Evolutionary conservation across 306 rosid genomes (phyloP).

Genomic region (Pterocarpus santalinus): DNA sequence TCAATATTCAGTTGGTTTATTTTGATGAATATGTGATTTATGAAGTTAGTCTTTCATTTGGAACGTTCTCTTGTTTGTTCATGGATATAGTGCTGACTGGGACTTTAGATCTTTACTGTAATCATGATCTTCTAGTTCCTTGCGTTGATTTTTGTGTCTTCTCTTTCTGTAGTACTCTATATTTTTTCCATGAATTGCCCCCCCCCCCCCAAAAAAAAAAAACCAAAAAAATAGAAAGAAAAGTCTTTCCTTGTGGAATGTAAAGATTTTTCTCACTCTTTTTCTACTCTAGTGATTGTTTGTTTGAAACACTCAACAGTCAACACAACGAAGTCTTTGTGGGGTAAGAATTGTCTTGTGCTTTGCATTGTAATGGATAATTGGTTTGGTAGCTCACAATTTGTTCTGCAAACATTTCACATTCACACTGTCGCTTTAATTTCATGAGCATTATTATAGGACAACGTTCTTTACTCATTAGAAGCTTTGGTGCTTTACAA

Average conservation of each 20-base stretch:
- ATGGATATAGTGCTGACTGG: conserved; percentile 22
- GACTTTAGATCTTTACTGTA: conserved; percentile 3
- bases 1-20: conserved; percentile 23
- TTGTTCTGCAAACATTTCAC: not conserved
- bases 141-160: conserved; percentile 1
- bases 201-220: not conserved
- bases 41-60: conserved; percentile 17
- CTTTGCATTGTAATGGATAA: not conserved
- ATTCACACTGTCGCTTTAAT: not conserved
- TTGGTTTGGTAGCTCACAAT: conserved; percentile 3
- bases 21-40: conserved; percentile 28
- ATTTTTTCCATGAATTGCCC: no score
- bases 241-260: not conserved
- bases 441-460: not conserved
- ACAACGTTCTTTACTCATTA: no score
- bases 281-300: no score
- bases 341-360: not conserved
- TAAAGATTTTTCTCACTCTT: not conserved
- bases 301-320: not conserved
- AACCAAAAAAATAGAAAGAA: no score
- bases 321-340: not conserved
- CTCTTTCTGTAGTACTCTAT: not conserved
- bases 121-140: not conserved
- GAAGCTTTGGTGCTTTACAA: no score
- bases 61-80: not conserved